Evolutionary conservation across 1,284 basidiomycete genomes (phyloP), one percentile per base, ranked within the genome.

Genomic region (Porodaedalea pini): DNA sequence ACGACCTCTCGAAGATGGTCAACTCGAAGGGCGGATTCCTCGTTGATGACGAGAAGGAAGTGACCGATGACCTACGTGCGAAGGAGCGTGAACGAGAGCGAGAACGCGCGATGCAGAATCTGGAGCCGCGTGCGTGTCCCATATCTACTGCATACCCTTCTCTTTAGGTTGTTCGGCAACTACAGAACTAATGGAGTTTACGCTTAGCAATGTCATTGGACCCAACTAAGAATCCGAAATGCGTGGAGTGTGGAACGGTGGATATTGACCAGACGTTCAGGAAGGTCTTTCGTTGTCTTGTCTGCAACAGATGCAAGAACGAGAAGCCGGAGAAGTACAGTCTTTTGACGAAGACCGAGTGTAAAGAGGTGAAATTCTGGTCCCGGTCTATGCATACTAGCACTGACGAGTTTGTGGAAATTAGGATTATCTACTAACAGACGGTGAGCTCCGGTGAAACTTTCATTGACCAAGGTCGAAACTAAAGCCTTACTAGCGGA

Each of bases 301-400:
- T 99, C 1, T 99, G 96, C 74, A 87, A 88, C 63, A 83, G 80
- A 63, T 98, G 95, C 74, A 92, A 94, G 74, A 86, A 93, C 66
- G 85, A 90, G 63, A 80, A 84, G 52, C 92, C 93, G 6, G 95
- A 98, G 67, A 88, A 87, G 70, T 99, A 98, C 71, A 93, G 92
- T 70, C 76, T 99, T 1, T 74, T 99, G 52, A 99, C 97, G 1
- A 99, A 99, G 77, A 98, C 97, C 0, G 97, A 99, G 72, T 98
- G 95, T 72, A 98, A 97, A 73, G 90, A 94, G 78, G 93, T 92
- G 55, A 56, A n/a, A n/a, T 77, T 11, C 69, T 64, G 17, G 31
- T 43, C n/a, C n/a, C n/a, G n/a, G n/a, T n/a, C n/a, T n/a, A n/a
- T n/a, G n/a, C n/a, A n/a, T n/a, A n/a, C n/a, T n/a, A n/a, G n/a